A percentile compares a stretch with the other conserved stretches of the same genome.
phyloP scores from a whole-genome alignment of 1,139 yeast genomes.

The Protomyces pachydermus region DNA sequence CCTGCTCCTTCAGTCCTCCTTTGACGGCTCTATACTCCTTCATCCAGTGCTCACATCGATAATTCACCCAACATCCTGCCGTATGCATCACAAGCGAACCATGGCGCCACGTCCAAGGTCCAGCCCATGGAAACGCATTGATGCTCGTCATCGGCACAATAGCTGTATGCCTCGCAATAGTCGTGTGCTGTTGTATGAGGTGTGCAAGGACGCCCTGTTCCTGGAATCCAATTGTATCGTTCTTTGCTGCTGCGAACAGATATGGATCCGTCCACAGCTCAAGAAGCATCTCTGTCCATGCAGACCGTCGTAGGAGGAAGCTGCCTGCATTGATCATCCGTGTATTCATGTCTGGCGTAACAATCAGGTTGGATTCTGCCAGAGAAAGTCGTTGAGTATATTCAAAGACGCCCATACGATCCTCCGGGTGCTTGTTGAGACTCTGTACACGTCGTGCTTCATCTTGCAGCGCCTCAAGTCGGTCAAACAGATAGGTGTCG shows the following conservation, averaged over 20 bases:
- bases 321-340: constrained; percentile 40
- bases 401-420: neutral
- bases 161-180: constrained; percentile 35
- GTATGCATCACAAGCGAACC: constrained; percentile 34
- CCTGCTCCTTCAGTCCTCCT: neutral
- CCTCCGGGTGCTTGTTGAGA: neutral
- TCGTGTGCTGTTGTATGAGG: constrained; percentile 29
- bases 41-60: constrained; percentile 4
- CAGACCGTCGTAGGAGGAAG: constrained; percentile 38
- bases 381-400: neutral
- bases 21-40: neutral
- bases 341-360: constrained; percentile 36
- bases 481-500: constrained; percentile 38
- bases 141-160: constrained; percentile 40
- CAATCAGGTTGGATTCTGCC: constrained; percentile 32
- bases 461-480: constrained; percentile 35
- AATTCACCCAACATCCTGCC: constrained; percentile 34
- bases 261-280: constrained; percentile 36
- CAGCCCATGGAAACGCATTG: constrained; percentile 36
- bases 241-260: constrained; percentile 12
- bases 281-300: constrained; percentile 33
- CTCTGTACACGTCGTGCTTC: constrained; percentile 16
- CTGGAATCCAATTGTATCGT: constrained; percentile 32
- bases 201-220: constrained; percentile 34
- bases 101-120: constrained; percentile 27